Conservation (phyloP, 2,329 filamentous ascomycete species). For the Rhynchosporium graminicola region DNA sequence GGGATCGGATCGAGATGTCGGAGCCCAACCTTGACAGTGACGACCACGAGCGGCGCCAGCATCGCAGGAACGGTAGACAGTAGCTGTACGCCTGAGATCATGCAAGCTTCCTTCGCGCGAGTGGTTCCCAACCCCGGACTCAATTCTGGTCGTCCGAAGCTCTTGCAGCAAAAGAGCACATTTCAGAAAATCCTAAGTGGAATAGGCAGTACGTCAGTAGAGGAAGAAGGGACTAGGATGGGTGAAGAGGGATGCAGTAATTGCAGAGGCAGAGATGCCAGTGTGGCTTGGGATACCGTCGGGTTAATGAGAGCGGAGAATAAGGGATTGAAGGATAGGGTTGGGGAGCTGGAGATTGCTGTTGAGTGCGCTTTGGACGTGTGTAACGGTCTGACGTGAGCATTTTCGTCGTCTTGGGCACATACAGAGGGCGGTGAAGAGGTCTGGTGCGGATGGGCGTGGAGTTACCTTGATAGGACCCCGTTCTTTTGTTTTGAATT, state of each 20-base stretch:
- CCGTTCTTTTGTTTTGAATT: too few species aligned
- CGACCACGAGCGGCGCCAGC: conserved; percentile 3
- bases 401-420: background rate
- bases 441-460: too few species aligned
- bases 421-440: too few species aligned
- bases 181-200: conserved; percentile 50
- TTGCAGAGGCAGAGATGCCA: conserved; percentile 59
- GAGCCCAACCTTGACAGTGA: conserved; percentile 52
- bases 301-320: conserved; percentile 63
- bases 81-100: conserved; percentile 26
- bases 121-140: conserved; percentile 27
- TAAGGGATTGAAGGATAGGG: conserved; percentile 58
- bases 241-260: conserved; percentile 49
- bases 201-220: conserved; percentile 43
- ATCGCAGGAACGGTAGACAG: conserved; percentile 25
- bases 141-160: conserved; percentile 34
- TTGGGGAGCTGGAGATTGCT: conserved; percentile 58
- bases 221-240: conserved; percentile 31
- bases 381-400: conserved; percentile 6
- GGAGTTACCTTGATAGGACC: too few species aligned
- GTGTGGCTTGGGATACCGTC: conserved; percentile 67
- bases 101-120: conserved; percentile 28
- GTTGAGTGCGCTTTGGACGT: conserved; percentile 57
- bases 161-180: conserved; percentile 45
- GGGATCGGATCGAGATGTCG: conserved; percentile 50